phyloP scores from a whole-genome alignment of 2,329 filamentous ascomycete species.

The Didymella arachidicola region DNA sequence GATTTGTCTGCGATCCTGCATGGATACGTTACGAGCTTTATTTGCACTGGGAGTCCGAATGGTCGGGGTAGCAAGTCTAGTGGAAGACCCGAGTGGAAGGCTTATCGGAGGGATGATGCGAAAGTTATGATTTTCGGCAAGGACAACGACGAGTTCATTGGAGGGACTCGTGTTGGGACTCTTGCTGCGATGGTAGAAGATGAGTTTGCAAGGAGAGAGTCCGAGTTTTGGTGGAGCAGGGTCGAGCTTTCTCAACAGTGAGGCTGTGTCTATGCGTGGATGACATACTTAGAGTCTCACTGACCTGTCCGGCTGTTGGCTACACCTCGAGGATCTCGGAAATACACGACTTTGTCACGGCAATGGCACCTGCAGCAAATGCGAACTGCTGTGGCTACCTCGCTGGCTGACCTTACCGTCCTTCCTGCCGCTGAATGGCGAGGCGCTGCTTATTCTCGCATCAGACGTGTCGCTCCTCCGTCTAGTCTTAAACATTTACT shows the following conservation, averaged over 20 bases:
- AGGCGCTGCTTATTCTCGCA: too few relatives aligned
- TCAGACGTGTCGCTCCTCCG: too few relatives aligned
- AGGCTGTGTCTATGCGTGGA: background rate
- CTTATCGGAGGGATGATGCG: background rate
- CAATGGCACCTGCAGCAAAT: too few relatives aligned
- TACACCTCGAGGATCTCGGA: too few relatives aligned
- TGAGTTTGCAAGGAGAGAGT: conserved; percentile 58
- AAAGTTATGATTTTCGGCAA: background rate
- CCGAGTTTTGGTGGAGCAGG: conserved; percentile 68
- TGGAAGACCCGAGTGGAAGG: background rate
- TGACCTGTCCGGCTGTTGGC: too few relatives aligned
- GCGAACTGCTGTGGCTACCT: too few relatives aligned
- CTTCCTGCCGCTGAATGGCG: too few relatives aligned
- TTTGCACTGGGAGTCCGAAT: background rate
- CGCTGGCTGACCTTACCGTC: too few relatives aligned
- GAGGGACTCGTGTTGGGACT: background rate
- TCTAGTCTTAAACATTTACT: too few relatives aligned
- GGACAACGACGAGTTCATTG: background rate
- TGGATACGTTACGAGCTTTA: background rate
- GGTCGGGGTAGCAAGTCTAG: background rate
- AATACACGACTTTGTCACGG: too few relatives aligned
- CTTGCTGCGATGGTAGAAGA: conserved; percentile 56
- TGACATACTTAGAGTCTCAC: too few relatives aligned
- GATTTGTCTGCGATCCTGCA: background rate
- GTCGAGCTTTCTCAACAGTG: conserved; percentile 45